phyloP scores from a whole-genome alignment of 2,329 filamentous ascomycete genomes.

The Chalaropsis thielavioides region DNA sequence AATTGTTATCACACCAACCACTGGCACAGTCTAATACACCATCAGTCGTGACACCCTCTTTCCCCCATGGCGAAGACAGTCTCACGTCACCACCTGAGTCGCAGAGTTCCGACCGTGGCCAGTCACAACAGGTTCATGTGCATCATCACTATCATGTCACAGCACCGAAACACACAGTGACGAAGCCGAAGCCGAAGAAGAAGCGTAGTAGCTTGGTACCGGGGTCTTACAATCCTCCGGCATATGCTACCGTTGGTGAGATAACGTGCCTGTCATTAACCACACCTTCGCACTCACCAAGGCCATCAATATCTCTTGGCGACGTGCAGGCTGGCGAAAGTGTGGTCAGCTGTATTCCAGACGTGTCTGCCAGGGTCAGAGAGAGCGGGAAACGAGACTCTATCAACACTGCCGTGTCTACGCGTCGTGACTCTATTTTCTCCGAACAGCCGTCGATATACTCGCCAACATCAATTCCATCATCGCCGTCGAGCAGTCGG shows the following conservation, averaged over 20 bases:
- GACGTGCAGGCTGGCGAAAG: slow-evolving; percentile 26
- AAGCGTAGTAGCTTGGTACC: slow-evolving; percentile 51
- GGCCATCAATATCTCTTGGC: slow-evolving; percentile 6
- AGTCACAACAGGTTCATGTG: slow-evolving; percentile 68
- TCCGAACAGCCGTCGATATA: slow-evolving; percentile 49
- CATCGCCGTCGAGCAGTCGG: slow-evolving; percentile 54
- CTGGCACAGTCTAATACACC: neutral
- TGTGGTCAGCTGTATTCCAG: slow-evolving; percentile 37
- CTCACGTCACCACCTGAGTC: slow-evolving; percentile 12
- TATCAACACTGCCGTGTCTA: slow-evolving; percentile 24
- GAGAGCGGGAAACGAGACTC: slow-evolving; percentile 14
- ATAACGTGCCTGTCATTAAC: slow-evolving; percentile 6
- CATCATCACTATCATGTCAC: slow-evolving; percentile 85
- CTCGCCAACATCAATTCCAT: slow-evolving; percentile 58
- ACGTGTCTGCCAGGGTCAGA: neutral
- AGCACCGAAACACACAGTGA: slow-evolving; percentile 40
- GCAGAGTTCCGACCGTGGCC: slow-evolving; percentile 24
- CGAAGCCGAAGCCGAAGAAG: slow-evolving; percentile 55
- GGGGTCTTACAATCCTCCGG: slow-evolving; percentile 43
- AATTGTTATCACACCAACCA: slow-evolving; percentile 67
- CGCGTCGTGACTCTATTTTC: slow-evolving; percentile 47
- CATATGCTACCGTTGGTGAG: neutral
- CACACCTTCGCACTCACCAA: slow-evolving; percentile 11
- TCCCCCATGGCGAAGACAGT: neutral
- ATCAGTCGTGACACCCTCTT: neutral